Base-by-base conservation (phyloP, 345 rosid genomes). In the Gossypioides kirkii region DNA sequence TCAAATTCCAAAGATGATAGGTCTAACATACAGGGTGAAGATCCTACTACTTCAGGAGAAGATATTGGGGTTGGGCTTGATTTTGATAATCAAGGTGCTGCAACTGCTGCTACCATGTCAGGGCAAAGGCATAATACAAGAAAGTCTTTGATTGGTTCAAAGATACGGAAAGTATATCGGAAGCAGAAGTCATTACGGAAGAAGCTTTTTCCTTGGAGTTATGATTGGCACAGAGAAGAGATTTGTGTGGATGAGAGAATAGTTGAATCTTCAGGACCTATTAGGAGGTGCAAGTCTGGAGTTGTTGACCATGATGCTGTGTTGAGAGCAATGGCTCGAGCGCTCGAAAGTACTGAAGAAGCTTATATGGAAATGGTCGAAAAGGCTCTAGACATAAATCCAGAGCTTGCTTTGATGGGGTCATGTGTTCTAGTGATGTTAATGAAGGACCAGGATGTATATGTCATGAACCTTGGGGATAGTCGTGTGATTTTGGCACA, bases 401-500 rank as follows among this genome's bases (percentile, higher is more conserved):
- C 98, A 2, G 97, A 94, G 83, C 96, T 94, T 76, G 96, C 96
- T 55, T 75, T 94, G 71, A 94, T 94, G 98, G 98, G 98, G 69
- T 94, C 98, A 8, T 91, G 98, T 79, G 93, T 91, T 82, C 86
- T 94, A 6, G 96, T 87, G 74, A 91, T 94, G 98, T 82, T 94
- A 76, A 94, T 94, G 97, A 94, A 90, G 83, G 97, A 90, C 78
- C 97, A 94, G 82, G 96, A 94, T 81, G 98, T 94, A 71, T 94
- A 94, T 74, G 91, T 94, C 76, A 88, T 94, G 98, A 94, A 91
- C 75, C 93, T 94, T 79, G 98, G 98, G 56, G 98, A 94, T 80
- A 91, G 97, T 78, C 85, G 98, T 45, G 94, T 80, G 58, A 87
- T 91, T 78, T 85, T 94, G 83, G 97, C 97, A 42, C 97, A 94